Base-by-base conservation (phyloP, 768 basidiomycete genomes). In the Trametes sanguinea region DNA sequence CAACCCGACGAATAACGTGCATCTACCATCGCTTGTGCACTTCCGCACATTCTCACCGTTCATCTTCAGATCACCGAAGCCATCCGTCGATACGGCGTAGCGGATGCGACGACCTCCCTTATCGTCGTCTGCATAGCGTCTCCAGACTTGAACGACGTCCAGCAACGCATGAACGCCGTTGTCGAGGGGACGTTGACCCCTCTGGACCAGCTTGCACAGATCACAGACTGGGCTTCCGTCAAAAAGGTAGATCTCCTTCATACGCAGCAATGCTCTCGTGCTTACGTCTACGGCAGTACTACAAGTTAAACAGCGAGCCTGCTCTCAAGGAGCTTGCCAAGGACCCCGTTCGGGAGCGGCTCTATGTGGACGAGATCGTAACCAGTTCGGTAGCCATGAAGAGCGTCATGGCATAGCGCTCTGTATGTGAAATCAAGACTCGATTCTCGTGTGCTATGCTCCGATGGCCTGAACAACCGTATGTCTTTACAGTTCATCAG, bases 1-100 rank as follows among this genome's bases (percentile, higher is more conserved):
- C 51, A 93, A 90, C 65, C 94, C 94, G 2, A 92, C 87, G 4
- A 91, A 92, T 65, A 97, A 95, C 71, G 93, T 92, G 56, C 27
- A 59, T 22, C 37, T 22, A 10, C 10, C 27, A 14, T 17, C 16
- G 47, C 22, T 22, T 22, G 22, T n/a, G 22, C 3, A n/a, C 57
- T 50, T 59, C 13, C 16, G 39, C n/a, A 50, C 6, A 11, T 14
- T 32, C 4, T 27, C 7, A 33, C 29, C 58, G 32, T 35, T 30
- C 8, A n/a, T 57, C 13, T 39, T 8, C 42, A 95, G 93, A 98
- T 98, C 54, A 85, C 89, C 2, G 95, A 98, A 68, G 89, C 90
- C 0, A 85, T 98, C 62, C 82, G 85, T 52, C 85, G 92, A 60
- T 96, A 94, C 68, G 95, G 95, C 5, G 79, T 97, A 6, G 88